Conservation (phyloP, 345 rosid genomes). For the Eucalyptus cladocalyx region DNA sequence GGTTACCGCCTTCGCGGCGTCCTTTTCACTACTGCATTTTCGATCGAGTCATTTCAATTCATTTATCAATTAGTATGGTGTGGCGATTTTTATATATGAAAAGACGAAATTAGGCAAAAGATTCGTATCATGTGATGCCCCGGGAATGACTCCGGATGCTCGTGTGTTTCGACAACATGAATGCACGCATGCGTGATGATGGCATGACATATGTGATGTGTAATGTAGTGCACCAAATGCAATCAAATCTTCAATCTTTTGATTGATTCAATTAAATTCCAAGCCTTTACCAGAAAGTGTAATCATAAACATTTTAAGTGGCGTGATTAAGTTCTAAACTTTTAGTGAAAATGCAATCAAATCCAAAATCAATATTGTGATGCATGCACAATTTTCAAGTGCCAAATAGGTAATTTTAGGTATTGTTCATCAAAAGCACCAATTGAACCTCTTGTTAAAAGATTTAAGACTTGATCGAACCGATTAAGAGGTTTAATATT, state of each 20-base stretch:
- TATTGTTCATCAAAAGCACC: not conserved
- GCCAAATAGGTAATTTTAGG: not conserved
- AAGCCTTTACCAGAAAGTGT: not conserved
- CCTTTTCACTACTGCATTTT: not conserved
- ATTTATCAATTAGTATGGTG: not conserved
- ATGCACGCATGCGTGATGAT: not conserved
- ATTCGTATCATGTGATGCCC: not conserved
- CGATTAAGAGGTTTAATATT: not conserved
- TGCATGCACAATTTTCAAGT: not conserved
- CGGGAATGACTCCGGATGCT: not conserved
- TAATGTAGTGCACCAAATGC: not conserved
- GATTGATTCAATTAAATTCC: not conserved
- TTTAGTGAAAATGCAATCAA: not conserved
- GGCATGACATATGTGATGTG: not conserved
- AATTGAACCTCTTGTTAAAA: not conserved
- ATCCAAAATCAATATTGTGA: not conserved
- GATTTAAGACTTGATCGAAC: not conserved
- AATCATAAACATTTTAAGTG: not conserved
- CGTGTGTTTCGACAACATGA: not conserved
- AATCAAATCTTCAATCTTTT: not conserved
- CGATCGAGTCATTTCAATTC: not conserved
- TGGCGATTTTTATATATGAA: not conserved
- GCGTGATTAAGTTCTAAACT: not conserved
- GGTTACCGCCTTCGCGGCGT: not conserved
- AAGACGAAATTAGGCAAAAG: not conserved